Evolutionary conservation across 768 basidiomycete species (phyloP).

Genomic region (Boletus subparvulus): DNA sequence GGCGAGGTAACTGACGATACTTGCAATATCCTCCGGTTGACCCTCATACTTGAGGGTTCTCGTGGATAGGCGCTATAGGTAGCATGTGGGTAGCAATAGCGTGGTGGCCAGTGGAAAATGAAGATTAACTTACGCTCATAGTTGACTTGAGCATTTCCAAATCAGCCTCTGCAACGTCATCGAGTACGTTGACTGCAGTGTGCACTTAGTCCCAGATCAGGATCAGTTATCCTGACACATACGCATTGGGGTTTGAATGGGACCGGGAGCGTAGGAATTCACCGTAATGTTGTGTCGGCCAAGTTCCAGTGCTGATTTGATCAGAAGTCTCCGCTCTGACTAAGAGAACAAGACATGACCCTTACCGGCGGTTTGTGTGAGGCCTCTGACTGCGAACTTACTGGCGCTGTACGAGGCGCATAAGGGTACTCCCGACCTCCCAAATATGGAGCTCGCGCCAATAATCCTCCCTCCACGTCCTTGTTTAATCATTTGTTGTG

Average conservation of each 20-base stretch:
- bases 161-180: neutral
- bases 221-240: neutral
- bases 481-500: conserved; percentile 55
- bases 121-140: neutral
- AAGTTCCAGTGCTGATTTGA: conserved; percentile 25
- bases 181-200: neutral
- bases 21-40: conserved; percentile 34
- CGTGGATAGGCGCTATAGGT: neutral
- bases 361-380: conserved; percentile 39
- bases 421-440: neutral
- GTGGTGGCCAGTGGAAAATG: neutral
- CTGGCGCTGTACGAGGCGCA: conserved; percentile 27
- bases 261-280: conserved; percentile 39
- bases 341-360: neutral
- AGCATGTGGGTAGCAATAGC: too few species aligned
- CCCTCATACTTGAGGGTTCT: conserved; percentile 17
- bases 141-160: neutral
- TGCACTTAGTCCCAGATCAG: neutral
- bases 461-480: conserved; percentile 52
- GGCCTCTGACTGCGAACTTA: conserved; percentile 40
- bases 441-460: conserved; percentile 7
- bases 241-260: conserved; percentile 31
- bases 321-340: neutral
- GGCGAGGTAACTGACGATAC: conserved; percentile 34
- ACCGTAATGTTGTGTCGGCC: conserved; percentile 34